These are phyloP conservation scores for Nothophaeocryptopus gaeumannii DNA, from an alignment of 2,329 filamentous ascomycete species.

Conservation along the genomic window DNA sequence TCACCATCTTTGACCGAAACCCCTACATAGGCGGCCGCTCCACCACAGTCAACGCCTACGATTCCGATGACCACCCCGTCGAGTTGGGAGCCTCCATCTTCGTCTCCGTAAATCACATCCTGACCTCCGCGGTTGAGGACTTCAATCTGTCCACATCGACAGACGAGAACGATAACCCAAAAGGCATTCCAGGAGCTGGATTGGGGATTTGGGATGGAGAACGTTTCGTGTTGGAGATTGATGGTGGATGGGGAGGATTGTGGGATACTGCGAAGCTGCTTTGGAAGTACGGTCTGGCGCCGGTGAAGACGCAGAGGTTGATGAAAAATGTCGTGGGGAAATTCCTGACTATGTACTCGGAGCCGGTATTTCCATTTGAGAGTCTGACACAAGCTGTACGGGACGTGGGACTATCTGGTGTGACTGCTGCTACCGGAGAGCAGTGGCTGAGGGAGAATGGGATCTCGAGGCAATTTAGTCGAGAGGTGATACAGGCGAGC, in stretches of 20 bases:
- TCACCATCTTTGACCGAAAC: slow-evolving; percentile 84
- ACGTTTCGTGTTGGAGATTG: slow-evolving; percentile 61
- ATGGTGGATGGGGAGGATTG: slow-evolving; percentile 64
- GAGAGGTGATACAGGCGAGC: slow-evolving; percentile 82
- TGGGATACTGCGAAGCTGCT: slow-evolving; percentile 77
- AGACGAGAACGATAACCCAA: slow-evolving; percentile 37
- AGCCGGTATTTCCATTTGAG: slow-evolving; percentile 78
- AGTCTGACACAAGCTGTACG: slow-evolving; percentile 68
- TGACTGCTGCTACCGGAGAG: slow-evolving; percentile 69
- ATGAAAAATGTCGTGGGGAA: slow-evolving; percentile 68
- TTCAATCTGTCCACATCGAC: slow-evolving; percentile 63
- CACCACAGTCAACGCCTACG: slow-evolving; percentile 75
- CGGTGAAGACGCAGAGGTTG: slow-evolving; percentile 68
- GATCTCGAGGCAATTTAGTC: slow-evolving; percentile 65
- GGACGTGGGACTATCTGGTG: slow-evolving; percentile 63
- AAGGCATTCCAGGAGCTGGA: slow-evolving; percentile 49
- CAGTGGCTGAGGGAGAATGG: slow-evolving; percentile 67
- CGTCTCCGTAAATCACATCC: slow-evolving; percentile 76
- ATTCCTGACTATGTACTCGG: slow-evolving; percentile 78
- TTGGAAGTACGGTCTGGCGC: slow-evolving; percentile 81
- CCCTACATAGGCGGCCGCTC: slow-evolving; percentile 78
- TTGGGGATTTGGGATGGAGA: slow-evolving; percentile 84
- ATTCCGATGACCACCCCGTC: slow-evolving; percentile 59
- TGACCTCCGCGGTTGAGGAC: slow-evolving; percentile 67
- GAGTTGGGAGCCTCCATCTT: slow-evolving; percentile 94